Conservation (phyloP, 2,329 filamentous ascomycete genomes). For the Colletotrichum sp. region DNA sequence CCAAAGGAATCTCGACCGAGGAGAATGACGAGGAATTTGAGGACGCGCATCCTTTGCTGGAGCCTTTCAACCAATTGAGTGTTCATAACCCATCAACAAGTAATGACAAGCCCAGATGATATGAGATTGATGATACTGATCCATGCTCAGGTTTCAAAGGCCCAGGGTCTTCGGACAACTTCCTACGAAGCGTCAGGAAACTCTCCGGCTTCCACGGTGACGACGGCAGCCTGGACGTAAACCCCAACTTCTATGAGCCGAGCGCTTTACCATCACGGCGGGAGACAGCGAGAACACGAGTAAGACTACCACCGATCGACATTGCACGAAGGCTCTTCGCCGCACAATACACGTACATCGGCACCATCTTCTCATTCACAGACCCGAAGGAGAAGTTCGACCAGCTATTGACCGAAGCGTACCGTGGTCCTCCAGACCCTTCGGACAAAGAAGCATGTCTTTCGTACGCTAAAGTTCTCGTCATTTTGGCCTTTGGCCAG, state of each 20-base stretch:
- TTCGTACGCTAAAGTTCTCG: constrained; percentile 54
- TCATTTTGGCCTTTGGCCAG: constrained; percentile 60
- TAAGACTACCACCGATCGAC: constrained; percentile 52
- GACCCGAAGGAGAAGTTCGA: constrained; percentile 51
- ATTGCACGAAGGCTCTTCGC: constrained; percentile 55
- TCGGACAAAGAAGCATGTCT: constrained; percentile 52
- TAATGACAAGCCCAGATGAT: not conserved
- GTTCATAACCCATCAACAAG: constrained; percentile 35
- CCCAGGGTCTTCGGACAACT: constrained; percentile 41
- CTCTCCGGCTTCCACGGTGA: constrained; percentile 37
- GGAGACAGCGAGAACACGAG: constrained; percentile 23
- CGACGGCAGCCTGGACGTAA: constrained; percentile 34
- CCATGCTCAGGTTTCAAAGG: constrained; percentile 34
- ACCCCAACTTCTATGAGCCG: constrained; percentile 37
- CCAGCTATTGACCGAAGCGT: constrained; percentile 46
- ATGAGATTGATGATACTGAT: not conserved
- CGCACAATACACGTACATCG: constrained; percentile 61
- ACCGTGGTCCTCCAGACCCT: constrained; percentile 45
- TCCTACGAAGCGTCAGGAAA: constrained; percentile 39
- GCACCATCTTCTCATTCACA: constrained; percentile 61
- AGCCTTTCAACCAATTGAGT: constrained; percentile 38
- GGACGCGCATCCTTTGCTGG: constrained; percentile 35
- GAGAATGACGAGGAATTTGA: constrained; percentile 34
- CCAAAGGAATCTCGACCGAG: constrained; percentile 7
- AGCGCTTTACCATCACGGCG: constrained; percentile 37